A percentile compares a stretch with the other conserved stretches of the same genome.
phyloP scores from a whole-genome alignment of 2,329 filamentous ascomycete species.

The Didymella arachidicola region DNA sequence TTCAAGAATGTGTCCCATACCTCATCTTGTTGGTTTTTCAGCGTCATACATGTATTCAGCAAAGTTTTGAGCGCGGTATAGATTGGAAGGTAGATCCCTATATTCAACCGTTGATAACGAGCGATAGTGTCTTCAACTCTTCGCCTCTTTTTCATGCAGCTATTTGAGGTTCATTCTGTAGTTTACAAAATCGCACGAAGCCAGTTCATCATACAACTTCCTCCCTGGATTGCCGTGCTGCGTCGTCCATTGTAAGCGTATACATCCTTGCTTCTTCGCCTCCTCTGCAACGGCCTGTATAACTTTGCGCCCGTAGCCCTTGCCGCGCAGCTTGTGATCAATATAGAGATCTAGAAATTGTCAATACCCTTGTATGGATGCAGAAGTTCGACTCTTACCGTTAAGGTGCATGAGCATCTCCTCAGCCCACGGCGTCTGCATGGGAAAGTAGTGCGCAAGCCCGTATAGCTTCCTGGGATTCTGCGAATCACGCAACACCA shows the following conservation, averaged over 20 bases:
- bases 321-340: conserved; percentile 19
- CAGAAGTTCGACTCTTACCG: neutral
- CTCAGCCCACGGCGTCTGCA: conserved; percentile 21
- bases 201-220: conserved; percentile 23
- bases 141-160: neutral
- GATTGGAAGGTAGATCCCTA: neutral
- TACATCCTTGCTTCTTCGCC: conserved; percentile 14
- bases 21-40: too few species aligned
- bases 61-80: too few species aligned
- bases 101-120: neutral
- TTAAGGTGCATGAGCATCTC: conserved; percentile 20
- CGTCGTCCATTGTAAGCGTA: conserved; percentile 19
- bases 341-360: conserved; percentile 9
- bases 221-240: conserved; percentile 20
- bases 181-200: conserved; percentile 13
- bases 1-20: too few species aligned
- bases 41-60: too few species aligned
- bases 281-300: conserved; percentile 18
- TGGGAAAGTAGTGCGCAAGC: conserved; percentile 21
- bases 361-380: neutral
- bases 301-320: conserved; percentile 17
- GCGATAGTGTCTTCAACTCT: neutral
- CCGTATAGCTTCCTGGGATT: conserved; percentile 11
- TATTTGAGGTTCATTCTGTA: conserved; percentile 12
- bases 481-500: conserved; percentile 14